Evolutionary conservation across 768 basidiomycete species (phyloP).

Genomic region (Pleurotus giganteus): DNA sequence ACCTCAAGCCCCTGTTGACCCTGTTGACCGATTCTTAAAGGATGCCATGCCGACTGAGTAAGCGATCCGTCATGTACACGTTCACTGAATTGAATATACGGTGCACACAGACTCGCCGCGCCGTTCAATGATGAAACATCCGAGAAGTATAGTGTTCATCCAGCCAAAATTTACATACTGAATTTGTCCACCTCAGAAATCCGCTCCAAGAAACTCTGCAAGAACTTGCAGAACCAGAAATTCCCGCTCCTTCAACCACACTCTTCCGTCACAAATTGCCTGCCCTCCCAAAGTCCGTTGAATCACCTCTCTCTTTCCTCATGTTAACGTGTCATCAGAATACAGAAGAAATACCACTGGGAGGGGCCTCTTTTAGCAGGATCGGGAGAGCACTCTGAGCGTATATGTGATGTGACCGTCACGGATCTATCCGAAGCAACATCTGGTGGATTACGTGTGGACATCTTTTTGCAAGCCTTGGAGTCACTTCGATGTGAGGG

Average conservation of each 20-base stretch:
- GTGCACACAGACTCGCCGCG: constrained; percentile 27
- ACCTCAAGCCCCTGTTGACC: constrained; percentile 12
- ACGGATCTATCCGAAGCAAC: constrained; percentile 40
- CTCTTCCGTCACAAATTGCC: constrained; percentile 7
- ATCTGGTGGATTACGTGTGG: constrained; percentile 45
- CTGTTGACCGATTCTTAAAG: constrained; percentile 35
- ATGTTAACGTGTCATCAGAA: constrained; percentile 31
- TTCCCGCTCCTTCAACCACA: constrained; percentile 7
- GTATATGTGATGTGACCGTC: constrained; percentile 48
- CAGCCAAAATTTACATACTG: too few relatives aligned
- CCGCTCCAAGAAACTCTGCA: neutral
- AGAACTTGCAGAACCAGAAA: constrained; percentile 8
- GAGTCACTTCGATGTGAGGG: constrained; percentile 43
- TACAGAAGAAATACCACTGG: constrained; percentile 67
- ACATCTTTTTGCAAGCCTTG: constrained; percentile 38
- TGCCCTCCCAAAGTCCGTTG: constrained; percentile 19
- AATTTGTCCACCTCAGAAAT: neutral
- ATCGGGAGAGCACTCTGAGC: constrained; percentile 34
- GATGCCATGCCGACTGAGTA: constrained; percentile 40
- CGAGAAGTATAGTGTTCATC: too few relatives aligned
- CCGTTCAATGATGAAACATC: constrained; percentile 23
- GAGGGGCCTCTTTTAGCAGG: constrained; percentile 50
- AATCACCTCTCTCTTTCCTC: neutral
- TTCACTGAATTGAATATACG: neutral
- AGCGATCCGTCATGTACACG: constrained; percentile 11